Evolutionary conservation across 2,329 filamentous ascomycete genomes (phyloP), one percentile per base, ranked within the genome.

Genomic region (Ceratocystis cubensis): DNA sequence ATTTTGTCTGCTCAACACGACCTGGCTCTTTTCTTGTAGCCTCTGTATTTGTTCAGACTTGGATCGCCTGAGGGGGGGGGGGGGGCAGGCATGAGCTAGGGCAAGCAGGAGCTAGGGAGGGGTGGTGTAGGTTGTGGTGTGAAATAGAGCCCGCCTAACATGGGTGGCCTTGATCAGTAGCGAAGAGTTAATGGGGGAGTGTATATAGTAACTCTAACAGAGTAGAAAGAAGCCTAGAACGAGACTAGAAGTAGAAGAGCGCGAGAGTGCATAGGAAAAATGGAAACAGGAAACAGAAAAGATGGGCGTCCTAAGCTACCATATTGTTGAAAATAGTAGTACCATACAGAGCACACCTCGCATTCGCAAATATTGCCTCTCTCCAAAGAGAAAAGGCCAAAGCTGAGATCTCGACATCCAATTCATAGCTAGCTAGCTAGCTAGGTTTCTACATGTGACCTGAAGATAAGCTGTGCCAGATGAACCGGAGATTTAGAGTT

Each of bases 191-290:
- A 30, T 0, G 5, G 30, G 17, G 17, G 46, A 6, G 46, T 50
- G 22, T 50, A 50, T 5, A 17, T 50, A 50, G 3, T 22, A n/a
- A 50, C n/a, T 37, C 33, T 37, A 37, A 57, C 25, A 57, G 15
- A 22, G 2, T 28, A 57, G 20, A 57, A 57, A 50, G 50, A 57
- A 57, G 50, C 15, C 50, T 57, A 57, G 50, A 57, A 57, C 50
- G 28, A 30, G 50, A 17, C 50, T 57, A 57, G 50, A 57, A 57
- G 10, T 15, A 57, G 13, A 30, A 57, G 25, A 15, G 8, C n/a
- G 46, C 20, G 10, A 25, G 28, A 30, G 8, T n/a, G 25, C 50
- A 15, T 56, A 25, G 50, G 22, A 22, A 28, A 56, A 22, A 56
- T 56, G 50, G 8, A 22, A 56, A 56, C 50, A 56, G 28, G 15